Percentiles rank a stretch among this genome's conserved stretches.
Conservation (phyloP, 2,329 filamentous ascomycete genomes). For the Trichoderma breve region DNA sequence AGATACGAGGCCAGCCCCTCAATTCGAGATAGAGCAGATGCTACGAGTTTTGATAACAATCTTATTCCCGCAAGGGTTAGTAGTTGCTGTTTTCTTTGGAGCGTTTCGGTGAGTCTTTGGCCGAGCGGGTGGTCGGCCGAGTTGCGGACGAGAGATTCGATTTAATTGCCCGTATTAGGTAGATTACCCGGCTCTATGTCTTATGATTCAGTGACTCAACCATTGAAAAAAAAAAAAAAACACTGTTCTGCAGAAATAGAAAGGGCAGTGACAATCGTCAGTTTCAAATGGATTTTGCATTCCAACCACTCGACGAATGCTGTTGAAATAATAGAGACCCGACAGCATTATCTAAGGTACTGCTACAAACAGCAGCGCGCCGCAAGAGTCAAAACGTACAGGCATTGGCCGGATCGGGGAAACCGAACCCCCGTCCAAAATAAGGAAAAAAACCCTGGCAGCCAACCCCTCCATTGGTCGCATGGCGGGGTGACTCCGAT, state of each 20-base stretch:
- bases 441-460: background rate
- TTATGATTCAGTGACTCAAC: background rate
- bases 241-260: background rate
- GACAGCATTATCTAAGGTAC: background rate
- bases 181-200: background rate
- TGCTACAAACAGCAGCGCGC: background rate
- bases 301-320: background rate
- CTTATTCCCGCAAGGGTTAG: background rate
- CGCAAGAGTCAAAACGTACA: background rate
- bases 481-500: slow-evolving; percentile 21
- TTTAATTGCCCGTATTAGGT: background rate
- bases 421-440: slow-evolving; percentile 8
- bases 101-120: background rate
- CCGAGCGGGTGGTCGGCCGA: slow-evolving; percentile 4
- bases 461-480: slow-evolving; percentile 18
- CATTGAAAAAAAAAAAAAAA: background rate
- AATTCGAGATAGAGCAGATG: background rate
- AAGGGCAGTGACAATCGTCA: background rate
- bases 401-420: slow-evolving; percentile 14
- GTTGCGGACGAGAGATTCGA: background rate
- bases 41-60: background rate
- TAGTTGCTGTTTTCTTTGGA: background rate
- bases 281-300: background rate
- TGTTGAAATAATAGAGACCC: background rate
- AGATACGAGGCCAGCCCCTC: background rate